A percentile compares a stretch with the other conserved stretches of the same genome.
phyloP scores from a whole-genome alignment of 2,329 filamentous ascomycete genomes.

The Neospermospora avenae region DNA sequence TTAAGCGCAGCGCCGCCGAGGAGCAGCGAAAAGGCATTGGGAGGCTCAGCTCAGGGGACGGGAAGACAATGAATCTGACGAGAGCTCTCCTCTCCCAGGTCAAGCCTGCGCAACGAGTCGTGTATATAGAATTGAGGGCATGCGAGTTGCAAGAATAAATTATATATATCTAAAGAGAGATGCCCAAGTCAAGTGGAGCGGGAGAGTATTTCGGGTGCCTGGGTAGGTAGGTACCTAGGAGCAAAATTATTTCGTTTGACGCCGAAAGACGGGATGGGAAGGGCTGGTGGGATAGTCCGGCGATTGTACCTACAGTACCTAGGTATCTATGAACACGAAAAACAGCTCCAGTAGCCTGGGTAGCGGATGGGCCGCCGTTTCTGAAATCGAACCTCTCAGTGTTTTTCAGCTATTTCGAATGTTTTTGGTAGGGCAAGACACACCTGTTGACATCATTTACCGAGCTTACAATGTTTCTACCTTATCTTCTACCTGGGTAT shows the following conservation, averaged over 20 bases:
- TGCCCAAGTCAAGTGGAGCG: conserved; percentile 15
- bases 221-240: no score
- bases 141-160: conserved; percentile 11
- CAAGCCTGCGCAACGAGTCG: conserved; percentile 24
- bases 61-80: conserved; percentile 8
- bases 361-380: neutral
- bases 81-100: conserved; percentile 22
- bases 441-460: no score
- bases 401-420: conserved; percentile 16
- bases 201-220: no score
- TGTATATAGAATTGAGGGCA: conserved; percentile 19
- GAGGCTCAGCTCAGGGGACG: neutral
- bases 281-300: neutral
- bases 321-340: no score
- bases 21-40: conserved; percentile 29
- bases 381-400: conserved; percentile 6
- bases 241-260: conserved; percentile 1
- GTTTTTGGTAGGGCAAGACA: neutral
- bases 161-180: neutral
- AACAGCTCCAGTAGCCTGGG: neutral
- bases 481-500: conserved; percentile 1
- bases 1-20: conserved; percentile 30
- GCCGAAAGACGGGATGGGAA: neutral
- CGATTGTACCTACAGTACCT: no score
- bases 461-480: no score